Evolutionary conservation across 2,329 filamentous ascomycete species (phyloP), one percentile per base, ranked within the genome.

Genomic region (Coleophoma cylindrospora): DNA sequence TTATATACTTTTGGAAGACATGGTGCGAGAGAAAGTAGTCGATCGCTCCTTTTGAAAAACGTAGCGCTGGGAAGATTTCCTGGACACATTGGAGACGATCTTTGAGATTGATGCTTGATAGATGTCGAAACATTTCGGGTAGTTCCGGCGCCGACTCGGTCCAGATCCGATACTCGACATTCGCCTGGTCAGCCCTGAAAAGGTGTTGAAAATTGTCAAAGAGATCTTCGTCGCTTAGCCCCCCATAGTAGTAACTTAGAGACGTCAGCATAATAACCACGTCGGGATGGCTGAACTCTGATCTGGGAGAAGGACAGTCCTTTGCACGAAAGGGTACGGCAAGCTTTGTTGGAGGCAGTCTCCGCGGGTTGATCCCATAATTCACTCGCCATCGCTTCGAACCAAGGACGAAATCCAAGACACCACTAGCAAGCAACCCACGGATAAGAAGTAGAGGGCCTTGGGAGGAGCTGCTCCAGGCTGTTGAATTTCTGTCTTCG

Each of bases 281-380:
- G 54, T 89, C 78, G 0, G 83, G 82, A 57, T 89, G 84, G 0
- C 81, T 80, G 59, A 79, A 89, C 56, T 89, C 84, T 0, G 83
- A 78, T 4, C 79, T 73, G 0, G 78, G 74, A 0, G 77, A 78
- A 0, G 85, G 84, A 1, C 76, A 70, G 2, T 83, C 85, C 49
- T 89, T 87, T 0, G 81, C 81, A 9, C 79, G 73, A 45, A 76
- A 89, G 0, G 85, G 85, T 0, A 89, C 85, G 0, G 85, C 84
- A 7, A 86, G 19, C 19, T 19, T 19, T 19, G 19, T 19, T 19
- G 19, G 75, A 0, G 80, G 79, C 34, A 74, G 68, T 9, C 85
- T 72, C 0, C 56, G 45, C 0, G 76, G 73, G 53, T 83, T 74
- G 0, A 83, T 65, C 0, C 80, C 80, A 37, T 84, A 90, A 40